These are phyloP conservation scores for Fusarium gaditjirri DNA, from an alignment of 2,329 filamentous ascomycete genomes.

Conservation along the genomic window DNA sequence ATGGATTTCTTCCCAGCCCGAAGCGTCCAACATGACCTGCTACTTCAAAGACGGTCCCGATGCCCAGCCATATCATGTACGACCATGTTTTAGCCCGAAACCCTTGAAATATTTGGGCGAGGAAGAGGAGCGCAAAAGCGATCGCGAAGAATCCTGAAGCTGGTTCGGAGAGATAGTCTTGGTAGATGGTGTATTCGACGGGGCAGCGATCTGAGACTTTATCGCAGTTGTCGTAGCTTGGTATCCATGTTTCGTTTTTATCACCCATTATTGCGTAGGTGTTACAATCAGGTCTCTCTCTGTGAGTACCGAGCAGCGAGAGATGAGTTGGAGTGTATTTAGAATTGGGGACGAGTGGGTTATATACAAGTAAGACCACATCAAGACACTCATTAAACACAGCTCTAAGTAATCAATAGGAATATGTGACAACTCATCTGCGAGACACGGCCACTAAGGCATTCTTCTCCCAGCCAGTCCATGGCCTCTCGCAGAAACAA, in stretches of 20 bases:
- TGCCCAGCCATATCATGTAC: constrained; percentile 48
- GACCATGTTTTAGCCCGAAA: constrained; percentile 53
- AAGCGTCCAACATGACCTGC: constrained; percentile 56
- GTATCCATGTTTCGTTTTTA: constrained; percentile 10
- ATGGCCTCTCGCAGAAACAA: background rate
- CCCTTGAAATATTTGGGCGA: constrained; percentile 49
- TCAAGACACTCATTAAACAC: background rate
- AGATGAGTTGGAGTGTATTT: background rate
- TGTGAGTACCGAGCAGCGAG: background rate
- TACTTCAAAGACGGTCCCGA: constrained; percentile 54
- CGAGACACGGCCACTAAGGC: background rate
- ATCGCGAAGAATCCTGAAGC: constrained; percentile 48
- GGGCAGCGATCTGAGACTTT: constrained; percentile 39
- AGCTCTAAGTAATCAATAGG: background rate
- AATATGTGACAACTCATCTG: background rate
- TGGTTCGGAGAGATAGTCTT: constrained; percentile 34
- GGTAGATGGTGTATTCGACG: constrained; percentile 42
- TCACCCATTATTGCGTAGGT: background rate
- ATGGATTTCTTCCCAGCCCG: constrained; percentile 53
- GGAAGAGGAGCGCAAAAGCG: constrained; percentile 48
- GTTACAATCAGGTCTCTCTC: fast-evolving
- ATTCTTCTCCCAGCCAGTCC: background rate
- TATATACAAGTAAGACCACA: constrained; percentile 6
- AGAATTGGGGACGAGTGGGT: background rate
- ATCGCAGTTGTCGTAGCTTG: constrained; percentile 31